phyloP scores from a whole-genome alignment of 2,329 filamentous ascomycete species.

The Trichothecium sympodiale region DNA sequence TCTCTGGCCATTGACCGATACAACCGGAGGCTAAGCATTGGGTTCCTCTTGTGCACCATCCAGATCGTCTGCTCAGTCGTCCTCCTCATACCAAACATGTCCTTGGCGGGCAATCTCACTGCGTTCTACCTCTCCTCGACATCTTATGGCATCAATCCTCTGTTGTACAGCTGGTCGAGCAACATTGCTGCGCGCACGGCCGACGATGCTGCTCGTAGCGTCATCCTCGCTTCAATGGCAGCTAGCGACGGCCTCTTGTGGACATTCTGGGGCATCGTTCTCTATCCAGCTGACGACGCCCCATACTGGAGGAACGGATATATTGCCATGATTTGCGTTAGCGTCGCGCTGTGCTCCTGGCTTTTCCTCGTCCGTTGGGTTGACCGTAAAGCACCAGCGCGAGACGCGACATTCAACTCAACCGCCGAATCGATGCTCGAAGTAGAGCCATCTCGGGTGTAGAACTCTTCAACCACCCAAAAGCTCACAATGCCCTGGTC shows the following conservation, averaged over 20 bases:
- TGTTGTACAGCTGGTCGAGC: constrained; percentile 15
- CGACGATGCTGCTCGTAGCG: constrained; percentile 27
- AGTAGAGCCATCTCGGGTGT: too few species aligned
- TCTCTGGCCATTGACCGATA: constrained; percentile 12
- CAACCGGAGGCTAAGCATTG: constrained; percentile 8
- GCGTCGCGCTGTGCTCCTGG: too few species aligned
- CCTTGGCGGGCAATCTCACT: constrained; percentile 10
- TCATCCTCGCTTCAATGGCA: constrained; percentile 29
- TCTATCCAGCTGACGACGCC: constrained; percentile 29
- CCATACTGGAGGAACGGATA: constrained; percentile 25
- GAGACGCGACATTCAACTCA: too few species aligned
- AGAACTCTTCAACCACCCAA: too few species aligned
- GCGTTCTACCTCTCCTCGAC: constrained; percentile 13
- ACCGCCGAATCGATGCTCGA: too few species aligned
- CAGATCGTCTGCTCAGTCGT: constrained; percentile 10
- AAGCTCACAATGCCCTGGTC: too few species aligned
- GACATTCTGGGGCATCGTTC: constrained; percentile 31
- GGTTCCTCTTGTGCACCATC: constrained; percentile 6
- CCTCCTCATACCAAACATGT: constrained; percentile 10
- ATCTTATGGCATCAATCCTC: constrained; percentile 14
- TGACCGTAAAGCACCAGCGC: too few species aligned
- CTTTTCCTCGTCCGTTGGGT: too few species aligned
- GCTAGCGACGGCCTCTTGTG: constrained; percentile 25
- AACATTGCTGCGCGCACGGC: constrained; percentile 12
- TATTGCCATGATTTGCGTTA: constrained; percentile 11